Conservation (phyloP, 352 stramenopile species). For the Pythium sukuiense region DNA sequence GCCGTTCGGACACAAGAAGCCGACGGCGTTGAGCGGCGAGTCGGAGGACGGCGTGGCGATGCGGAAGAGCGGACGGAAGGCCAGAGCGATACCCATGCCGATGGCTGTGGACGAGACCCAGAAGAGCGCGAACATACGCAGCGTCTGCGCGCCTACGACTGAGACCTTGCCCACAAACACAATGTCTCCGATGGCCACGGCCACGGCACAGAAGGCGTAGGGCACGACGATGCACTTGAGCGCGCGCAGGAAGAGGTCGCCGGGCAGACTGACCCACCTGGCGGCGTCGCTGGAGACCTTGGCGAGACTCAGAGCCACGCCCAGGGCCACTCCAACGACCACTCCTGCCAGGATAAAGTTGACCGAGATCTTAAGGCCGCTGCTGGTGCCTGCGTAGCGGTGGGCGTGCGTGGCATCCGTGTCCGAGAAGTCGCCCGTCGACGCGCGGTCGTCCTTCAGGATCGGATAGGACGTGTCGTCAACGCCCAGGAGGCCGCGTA, state of each 20-base stretch:
- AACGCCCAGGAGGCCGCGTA: background rate
- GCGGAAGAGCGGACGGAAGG: slow-evolving; percentile 61
- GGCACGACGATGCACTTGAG: slow-evolving; percentile 79
- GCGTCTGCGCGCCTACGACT: slow-evolving; percentile 61
- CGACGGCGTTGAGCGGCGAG: slow-evolving; percentile 33
- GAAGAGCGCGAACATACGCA: slow-evolving; percentile 58
- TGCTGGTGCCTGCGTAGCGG: slow-evolving; percentile 51
- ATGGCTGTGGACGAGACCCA: slow-evolving; percentile 51
- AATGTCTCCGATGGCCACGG: slow-evolving; percentile 73
- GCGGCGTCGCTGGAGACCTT: slow-evolving; percentile 43
- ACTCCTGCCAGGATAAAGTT: slow-evolving; percentile 55
- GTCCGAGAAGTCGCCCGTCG: slow-evolving; percentile 7
- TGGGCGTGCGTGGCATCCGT: slow-evolving; percentile 28
- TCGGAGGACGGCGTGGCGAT: slow-evolving; percentile 11
- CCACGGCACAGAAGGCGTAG: slow-evolving; percentile 81
- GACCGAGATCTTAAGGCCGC: slow-evolving; percentile 50
- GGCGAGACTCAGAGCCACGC: slow-evolving; percentile 45
- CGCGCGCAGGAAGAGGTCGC: slow-evolving; percentile 73
- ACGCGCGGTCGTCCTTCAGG: slow-evolving; percentile 20
- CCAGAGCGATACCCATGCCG: slow-evolving; percentile 54
- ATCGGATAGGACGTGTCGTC: slow-evolving; percentile 20
- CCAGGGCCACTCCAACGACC: slow-evolving; percentile 45
- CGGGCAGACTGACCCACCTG: slow-evolving; percentile 65
- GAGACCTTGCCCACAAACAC: slow-evolving; percentile 76
- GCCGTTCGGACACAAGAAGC: slow-evolving; percentile 52